A percentile compares a stretch with the other conserved stretches of the same genome.
Conservation (phyloP, 495 filamentous ascomycete species). For the Penicillium robsamsonii region DNA sequence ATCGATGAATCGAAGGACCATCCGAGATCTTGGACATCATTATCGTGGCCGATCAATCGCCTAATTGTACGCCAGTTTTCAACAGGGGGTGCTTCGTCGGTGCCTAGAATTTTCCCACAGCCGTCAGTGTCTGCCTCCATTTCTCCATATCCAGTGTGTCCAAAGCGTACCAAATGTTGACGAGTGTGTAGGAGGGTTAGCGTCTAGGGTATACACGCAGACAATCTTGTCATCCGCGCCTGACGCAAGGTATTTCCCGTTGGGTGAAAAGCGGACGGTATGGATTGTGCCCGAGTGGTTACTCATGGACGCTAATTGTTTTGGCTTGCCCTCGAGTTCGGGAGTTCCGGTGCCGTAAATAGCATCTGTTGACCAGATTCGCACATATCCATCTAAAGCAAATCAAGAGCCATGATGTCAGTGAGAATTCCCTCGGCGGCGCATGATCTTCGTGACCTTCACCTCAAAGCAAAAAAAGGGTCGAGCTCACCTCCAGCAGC, state of each 20-base stretch:
- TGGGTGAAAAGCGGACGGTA: constrained; percentile 91
- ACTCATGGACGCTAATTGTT: constrained; percentile 95
- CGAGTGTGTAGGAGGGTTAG: constrained; percentile 68
- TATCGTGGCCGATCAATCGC: constrained; percentile 92
- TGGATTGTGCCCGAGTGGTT: constrained; percentile 97
- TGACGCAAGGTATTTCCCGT: constrained; percentile 88
- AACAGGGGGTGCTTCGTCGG: constrained; percentile 86
- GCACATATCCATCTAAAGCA: constrained; percentile 81
- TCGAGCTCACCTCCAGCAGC: constrained; percentile 76
- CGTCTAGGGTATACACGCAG: constrained; percentile 89
- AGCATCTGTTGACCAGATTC: constrained; percentile 95
- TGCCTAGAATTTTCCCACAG: constrained; percentile 49
- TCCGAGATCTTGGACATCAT: constrained; percentile 96
- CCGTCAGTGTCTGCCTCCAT: neutral
- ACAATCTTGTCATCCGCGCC: constrained; percentile 98
- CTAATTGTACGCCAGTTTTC: constrained; percentile 96
- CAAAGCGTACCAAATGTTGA: constrained; percentile 68
- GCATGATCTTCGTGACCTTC: neutral
- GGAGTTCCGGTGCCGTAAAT: constrained; percentile 75
- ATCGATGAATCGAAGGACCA: constrained; percentile 97
- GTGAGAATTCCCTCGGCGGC: neutral
- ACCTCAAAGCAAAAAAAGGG: neutral
- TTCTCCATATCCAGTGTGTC: neutral
- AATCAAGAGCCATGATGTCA: constrained; percentile 17
- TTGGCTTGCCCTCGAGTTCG: constrained; percentile 67